Evolutionary conservation across 78 protist species (phyloP).

Genomic region (Monocercomonoides exilis): DNA sequence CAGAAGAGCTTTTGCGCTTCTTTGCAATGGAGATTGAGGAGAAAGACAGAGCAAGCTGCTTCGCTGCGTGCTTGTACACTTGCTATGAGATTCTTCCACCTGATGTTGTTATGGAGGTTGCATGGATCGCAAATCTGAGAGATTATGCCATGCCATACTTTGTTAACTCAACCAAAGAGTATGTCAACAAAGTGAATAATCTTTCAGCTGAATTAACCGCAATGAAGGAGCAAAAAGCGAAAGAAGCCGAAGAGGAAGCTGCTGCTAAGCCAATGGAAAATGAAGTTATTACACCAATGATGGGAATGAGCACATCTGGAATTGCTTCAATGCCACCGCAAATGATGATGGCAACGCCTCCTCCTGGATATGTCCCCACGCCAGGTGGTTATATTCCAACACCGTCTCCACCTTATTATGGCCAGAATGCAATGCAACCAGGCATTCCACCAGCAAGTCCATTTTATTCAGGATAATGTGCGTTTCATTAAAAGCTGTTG

Average conservation of each 20-base stretch:
- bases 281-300: too few relatives aligned
- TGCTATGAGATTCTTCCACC: conserved; percentile 86
- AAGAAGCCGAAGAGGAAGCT: background rate
- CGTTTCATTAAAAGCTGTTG: too few relatives aligned
- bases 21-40: conserved; percentile 62
- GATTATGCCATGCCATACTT: conserved; percentile 97
- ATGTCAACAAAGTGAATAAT: conserved; percentile 1
- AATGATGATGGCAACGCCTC: too few relatives aligned
- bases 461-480: too few relatives aligned
- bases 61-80: conserved; percentile 85
- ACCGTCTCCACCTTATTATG: too few relatives aligned
- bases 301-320: too few relatives aligned
- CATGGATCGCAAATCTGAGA: conserved; percentile 85
- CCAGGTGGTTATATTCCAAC: too few relatives aligned
- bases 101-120: conserved; percentile 92
- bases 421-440: too few relatives aligned
- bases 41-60: conserved; percentile 52
- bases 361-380: too few relatives aligned
- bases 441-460: too few relatives aligned
- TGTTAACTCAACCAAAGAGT: conserved; percentile 67
- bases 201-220: background rate
- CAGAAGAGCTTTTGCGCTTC: conserved; percentile 79
- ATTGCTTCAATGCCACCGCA: too few relatives aligned
- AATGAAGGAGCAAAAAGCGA: conserved; percentile 16
- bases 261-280: too few relatives aligned